Percentiles rank a stretch among this genome's conserved stretches.
phyloP scores from a whole-genome alignment of 108 stramenopile genomes.

The Nannochloropsis gaditana region DNA sequence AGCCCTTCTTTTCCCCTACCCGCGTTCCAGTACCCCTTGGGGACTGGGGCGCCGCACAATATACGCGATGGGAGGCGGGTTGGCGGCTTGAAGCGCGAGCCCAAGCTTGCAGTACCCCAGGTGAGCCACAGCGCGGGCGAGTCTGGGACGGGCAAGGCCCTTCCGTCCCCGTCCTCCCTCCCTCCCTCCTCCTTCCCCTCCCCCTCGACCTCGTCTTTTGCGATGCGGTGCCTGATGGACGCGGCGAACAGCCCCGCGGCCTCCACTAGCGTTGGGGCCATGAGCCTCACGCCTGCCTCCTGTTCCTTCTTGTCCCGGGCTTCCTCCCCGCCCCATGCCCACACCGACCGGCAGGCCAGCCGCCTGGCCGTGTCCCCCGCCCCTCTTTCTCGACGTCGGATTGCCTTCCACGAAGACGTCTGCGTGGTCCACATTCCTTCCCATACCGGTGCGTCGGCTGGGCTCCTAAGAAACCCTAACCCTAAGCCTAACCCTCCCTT shows the following conservation, averaged over 20 bases:
- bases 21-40: neutral
- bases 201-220: neutral
- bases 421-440: neutral
- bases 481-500: neutral
- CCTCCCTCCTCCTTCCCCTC: neutral
- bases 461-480: neutral
- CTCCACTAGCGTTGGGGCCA: neutral
- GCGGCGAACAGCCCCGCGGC: neutral
- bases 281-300: neutral
- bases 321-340: neutral
- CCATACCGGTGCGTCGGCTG: neutral
- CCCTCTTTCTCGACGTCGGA: neutral
- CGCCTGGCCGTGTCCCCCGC: neutral
- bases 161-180: neutral
- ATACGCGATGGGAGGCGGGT: neutral
- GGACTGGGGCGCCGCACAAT: neutral
- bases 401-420: neutral
- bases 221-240: neutral
- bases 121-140: neutral
- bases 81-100: neutral
- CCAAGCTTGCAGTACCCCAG: neutral
- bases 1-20: constrained; percentile 15
- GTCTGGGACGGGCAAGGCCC: neutral
- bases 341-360: neutral
- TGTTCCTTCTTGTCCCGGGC: neutral